Conservation (phyloP, 2,329 filamentous ascomycete species). For the Verticillium tricorpus region DNA sequence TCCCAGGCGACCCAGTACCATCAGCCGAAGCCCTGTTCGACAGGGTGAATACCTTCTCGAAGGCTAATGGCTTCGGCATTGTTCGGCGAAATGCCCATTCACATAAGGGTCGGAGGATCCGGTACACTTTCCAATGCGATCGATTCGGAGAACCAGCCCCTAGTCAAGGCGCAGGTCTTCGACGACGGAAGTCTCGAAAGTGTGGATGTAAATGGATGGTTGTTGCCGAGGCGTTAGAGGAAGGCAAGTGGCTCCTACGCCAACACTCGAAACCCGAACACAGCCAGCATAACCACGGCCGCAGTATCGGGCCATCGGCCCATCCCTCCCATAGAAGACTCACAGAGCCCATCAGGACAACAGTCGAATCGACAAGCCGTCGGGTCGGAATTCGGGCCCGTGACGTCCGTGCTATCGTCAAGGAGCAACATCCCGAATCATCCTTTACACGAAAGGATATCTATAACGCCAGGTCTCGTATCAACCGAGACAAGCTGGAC, state of each 20-base stretch:
- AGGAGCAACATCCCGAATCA: slow-evolving; percentile 4
- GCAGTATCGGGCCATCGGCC: slow-evolving; percentile 2
- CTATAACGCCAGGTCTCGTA: slow-evolving; percentile 10
- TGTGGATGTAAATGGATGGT: slow-evolving; percentile 11
- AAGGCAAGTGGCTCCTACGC: slow-evolving; percentile 3
- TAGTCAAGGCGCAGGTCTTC: slow-evolving; percentile 2
- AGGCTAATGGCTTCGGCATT: slow-evolving; percentile 6
- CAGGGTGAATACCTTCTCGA: neutral
- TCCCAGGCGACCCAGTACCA: slow-evolving; percentile 6
- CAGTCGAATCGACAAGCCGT: slow-evolving; percentile 10
- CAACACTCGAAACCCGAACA: slow-evolving; percentile 2
- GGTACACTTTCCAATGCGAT: slow-evolving; percentile 8
- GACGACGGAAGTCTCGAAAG: slow-evolving; percentile 8
- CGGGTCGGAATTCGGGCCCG: slow-evolving; percentile 11
- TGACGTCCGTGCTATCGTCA: slow-evolving; percentile 9
- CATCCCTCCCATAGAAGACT: slow-evolving; percentile 8
- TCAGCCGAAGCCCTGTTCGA: neutral
- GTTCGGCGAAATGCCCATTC: slow-evolving; percentile 2
- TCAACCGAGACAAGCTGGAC: slow-evolving; percentile 12
- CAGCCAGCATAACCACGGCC: slow-evolving; percentile 6
- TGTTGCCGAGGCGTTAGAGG: slow-evolving; percentile 8
- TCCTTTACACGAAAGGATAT: slow-evolving; percentile 9
- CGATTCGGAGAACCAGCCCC: slow-evolving; percentile 6
- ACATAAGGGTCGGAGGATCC: slow-evolving; percentile 4
- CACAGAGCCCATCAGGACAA: slow-evolving; percentile 6